These are phyloP conservation scores for Rhodosporidiobolus odoratus DNA, from an alignment of 768 basidiomycete species.

Conservation along the genomic window DNA sequence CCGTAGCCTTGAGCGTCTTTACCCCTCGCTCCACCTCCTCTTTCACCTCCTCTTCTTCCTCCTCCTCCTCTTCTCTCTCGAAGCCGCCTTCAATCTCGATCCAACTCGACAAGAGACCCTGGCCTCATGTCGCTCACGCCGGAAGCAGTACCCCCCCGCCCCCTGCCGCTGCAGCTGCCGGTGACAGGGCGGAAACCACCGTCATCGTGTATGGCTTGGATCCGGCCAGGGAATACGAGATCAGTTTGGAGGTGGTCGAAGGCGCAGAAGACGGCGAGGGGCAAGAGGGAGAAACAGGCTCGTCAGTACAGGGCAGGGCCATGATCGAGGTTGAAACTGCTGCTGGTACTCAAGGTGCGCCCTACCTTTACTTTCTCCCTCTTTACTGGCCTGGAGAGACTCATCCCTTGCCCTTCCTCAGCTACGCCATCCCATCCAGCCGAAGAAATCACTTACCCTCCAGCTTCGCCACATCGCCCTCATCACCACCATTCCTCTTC, in stretches of 20 bases:
- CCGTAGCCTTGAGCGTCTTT: slow-evolving; percentile 33
- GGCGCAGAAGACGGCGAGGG: not conserved
- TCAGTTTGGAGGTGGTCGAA: slow-evolving; percentile 28
- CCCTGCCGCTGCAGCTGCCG: not conserved
- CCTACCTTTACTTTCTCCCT: not conserved
- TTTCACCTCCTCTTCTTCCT: not conserved
- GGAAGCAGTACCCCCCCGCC: not conserved
- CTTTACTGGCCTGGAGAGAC: too few species aligned
- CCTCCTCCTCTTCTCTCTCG: not conserved
- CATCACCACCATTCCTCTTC: not conserved
- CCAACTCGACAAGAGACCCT: slow-evolving; percentile 32
- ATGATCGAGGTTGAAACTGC: slow-evolving; percentile 12
- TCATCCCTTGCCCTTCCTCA: too few species aligned
- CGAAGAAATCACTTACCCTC: not conserved
- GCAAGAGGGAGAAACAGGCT: not conserved
- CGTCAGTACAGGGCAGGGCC: not conserved
- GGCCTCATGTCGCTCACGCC: slow-evolving; percentile 38
- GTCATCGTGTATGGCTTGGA: slow-evolving; percentile 37
- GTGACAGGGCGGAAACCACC: slow-evolving; percentile 20
- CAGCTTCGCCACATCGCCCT: too few species aligned
- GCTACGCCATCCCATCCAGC: too few species aligned
- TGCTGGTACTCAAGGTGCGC: slow-evolving; percentile 4
- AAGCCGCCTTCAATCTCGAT: slow-evolving; percentile 31
- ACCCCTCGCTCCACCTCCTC: slow-evolving; percentile 11
- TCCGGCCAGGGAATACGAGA: slow-evolving; percentile 33